Evolutionary conservation across 371 early-diverging fungal genomes (phyloP).

Genomic region (Circinella minor): DNA sequence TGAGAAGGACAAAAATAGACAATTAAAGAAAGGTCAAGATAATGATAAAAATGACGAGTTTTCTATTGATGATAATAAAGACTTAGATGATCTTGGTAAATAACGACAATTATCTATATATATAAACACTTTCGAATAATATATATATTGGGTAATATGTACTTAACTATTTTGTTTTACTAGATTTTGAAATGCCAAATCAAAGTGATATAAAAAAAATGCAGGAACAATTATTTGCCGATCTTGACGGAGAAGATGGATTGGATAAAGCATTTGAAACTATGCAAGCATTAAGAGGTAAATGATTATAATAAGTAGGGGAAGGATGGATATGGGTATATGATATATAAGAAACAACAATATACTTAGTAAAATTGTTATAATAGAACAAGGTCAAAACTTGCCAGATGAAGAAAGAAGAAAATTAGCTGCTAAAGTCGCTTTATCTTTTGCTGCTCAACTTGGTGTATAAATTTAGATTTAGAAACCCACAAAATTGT

Average conservation of each 20-base stretch:
- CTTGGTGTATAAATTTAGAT: slow-evolving; percentile 28
- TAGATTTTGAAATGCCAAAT: slow-evolving; percentile 38
- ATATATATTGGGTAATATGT: slow-evolving; percentile 32
- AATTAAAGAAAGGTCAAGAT: not conserved
- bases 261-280: slow-evolving; percentile 61
- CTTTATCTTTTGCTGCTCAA: slow-evolving; percentile 66
- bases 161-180: not conserved
- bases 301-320: not conserved
- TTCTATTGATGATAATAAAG: slow-evolving; percentile 25
- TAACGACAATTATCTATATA: not conserved
- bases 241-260: slow-evolving; percentile 69
- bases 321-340: no score
- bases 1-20: not conserved
- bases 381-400: slow-evolving; percentile 58
- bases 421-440: slow-evolving; percentile 68
- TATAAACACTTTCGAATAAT: not conserved
- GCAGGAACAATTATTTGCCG: slow-evolving; percentile 62
- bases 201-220: slow-evolving; percentile 53
- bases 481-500: no score
- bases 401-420: slow-evolving; percentile 65
- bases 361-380: not conserved
- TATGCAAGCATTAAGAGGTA: slow-evolving; percentile 64
- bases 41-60: not conserved
- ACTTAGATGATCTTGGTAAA: slow-evolving; percentile 35
- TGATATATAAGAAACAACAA: no score